phyloP scores from a whole-genome alignment of 148 eudicot species.

The Cornus suecica region DNA sequence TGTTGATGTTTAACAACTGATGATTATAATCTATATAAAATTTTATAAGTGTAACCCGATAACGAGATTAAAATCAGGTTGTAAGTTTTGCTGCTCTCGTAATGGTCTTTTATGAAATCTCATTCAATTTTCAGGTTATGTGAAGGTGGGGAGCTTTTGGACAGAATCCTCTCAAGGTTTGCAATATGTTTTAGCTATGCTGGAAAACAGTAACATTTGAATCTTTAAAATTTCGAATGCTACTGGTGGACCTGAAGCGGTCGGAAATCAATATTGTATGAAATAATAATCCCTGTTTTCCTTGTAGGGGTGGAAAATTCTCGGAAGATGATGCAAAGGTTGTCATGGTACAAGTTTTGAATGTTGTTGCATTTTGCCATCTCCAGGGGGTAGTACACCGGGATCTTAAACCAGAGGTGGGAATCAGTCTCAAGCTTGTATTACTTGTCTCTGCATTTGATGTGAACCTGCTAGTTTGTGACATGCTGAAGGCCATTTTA shows the following conservation, averaged over 20 bases:
- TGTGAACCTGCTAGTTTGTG: neutral
- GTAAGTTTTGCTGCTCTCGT: neutral
- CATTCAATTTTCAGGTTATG: conserved; percentile 61
- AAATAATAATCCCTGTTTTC: neutral
- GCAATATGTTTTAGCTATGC: conserved; percentile 4
- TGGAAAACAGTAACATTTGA: neutral
- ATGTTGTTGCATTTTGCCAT: conserved; percentile 89
- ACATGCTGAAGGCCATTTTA: neutral
- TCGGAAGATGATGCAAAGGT: conserved; percentile 89
- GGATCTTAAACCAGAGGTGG: conserved; percentile 97
- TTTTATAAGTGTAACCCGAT: neutral
- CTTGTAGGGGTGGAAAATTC: conserved; percentile 85
- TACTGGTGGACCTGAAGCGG: neutral
- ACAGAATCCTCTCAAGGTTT: conserved; percentile 90
- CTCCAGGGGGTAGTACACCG: conserved; percentile 98
- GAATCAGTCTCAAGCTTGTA: neutral
- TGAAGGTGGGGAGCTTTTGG: conserved; percentile 95
- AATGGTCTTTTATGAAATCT: conserved; percentile 7
- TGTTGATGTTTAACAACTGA: neutral
- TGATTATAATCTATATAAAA: neutral
- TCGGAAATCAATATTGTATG: neutral
- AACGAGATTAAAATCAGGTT: neutral
- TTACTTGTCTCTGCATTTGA: neutral
- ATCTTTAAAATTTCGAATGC: conserved; percentile 3
- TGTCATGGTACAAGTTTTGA: conserved; percentile 74